Base-by-base conservation (phyloP, 2,329 filamentous ascomycete species). In the Pezicula neosporulosa region DNA sequence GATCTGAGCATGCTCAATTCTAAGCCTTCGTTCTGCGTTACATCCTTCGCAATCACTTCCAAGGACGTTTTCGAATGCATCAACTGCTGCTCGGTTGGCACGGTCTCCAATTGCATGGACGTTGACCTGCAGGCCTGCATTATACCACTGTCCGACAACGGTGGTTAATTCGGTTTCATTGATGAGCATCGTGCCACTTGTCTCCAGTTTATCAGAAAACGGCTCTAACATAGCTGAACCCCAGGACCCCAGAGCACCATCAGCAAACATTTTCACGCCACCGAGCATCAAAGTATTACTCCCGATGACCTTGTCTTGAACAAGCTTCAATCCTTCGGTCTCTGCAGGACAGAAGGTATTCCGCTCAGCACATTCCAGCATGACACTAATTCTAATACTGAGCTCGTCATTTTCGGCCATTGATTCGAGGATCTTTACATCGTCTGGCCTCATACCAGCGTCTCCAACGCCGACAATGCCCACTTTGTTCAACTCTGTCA, bases 31-130 rank as follows among this genome's bases (percentile, higher is more conserved):
- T 7, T 64, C 63, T n/a, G 70, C 59, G 58, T 85, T 81, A 60
- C 83, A 85, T 27, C 69, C 62, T 9, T 72, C 74, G 55, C 85
- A 87, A 16, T 79, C 61, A 18, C 72, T 62, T n/a, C 70, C 66
- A 4, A 87, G 73, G 9, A 81, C 79, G 6, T 73, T 71, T 44
- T 81, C 75, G 47, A 88, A 77, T 8, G 85, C 83, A 57, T 86
- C 78, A 42, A 89, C 69, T 50, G 83, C 82, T 30, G 81, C 72
- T 24, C 84, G 77, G 63, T 87, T 87, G 15, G 86, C 86, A 4
- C 81, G 72, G 65, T 89, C 86, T 8, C 86, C 86, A 52, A 89
- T 89, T 44, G 85, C 85, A 65, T 89, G 86, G 53, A 89, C 85
- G 61, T 86, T 86, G 50, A 89, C 83, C 63, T 89, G 85, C 60